phyloP scores from a whole-genome alignment of 352 stramenopile genomes.

The Phytophthora colocasiae region DNA sequence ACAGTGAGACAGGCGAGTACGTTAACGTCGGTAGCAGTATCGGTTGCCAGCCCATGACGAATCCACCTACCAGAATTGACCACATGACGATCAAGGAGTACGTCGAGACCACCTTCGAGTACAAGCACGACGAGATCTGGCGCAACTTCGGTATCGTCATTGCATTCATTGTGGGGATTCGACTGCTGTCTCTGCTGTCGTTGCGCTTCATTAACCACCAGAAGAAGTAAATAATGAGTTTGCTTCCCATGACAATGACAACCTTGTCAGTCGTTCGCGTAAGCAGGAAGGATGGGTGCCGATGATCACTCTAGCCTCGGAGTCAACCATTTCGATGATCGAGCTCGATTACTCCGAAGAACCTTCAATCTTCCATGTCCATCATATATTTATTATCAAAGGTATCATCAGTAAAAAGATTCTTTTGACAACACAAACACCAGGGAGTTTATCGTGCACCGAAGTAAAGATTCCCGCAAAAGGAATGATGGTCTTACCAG shows the following conservation, averaged over 20 bases:
- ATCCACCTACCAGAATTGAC: conserved; percentile 29
- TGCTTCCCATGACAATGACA: neutral
- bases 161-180: conserved; percentile 48
- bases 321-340: neutral
- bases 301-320: conserved; percentile 1
- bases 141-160: conserved; percentile 46
- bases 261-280: neutral
- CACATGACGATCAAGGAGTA: conserved; percentile 55
- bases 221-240: conserved; percentile 35
- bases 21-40: conserved; percentile 25
- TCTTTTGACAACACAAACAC: no score
- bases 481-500: conserved; percentile 4
- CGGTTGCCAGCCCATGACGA: conserved; percentile 42
- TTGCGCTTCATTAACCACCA: conserved; percentile 20
- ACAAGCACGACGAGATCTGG: conserved; percentile 55
- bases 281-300: conserved; percentile 12
- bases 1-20: conserved; percentile 28
- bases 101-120: conserved; percentile 46
- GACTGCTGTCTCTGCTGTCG: conserved; percentile 46
- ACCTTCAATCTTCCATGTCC: neutral
- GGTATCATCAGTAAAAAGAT: neutral
- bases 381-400: neutral
- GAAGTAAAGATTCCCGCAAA: neutral
- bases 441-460: neutral
- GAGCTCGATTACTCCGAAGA: neutral